These are phyloP conservation scores for Nicotiana obtusifolia DNA, from an alignment of 257 asterid species.

Conservation along the genomic window DNA sequence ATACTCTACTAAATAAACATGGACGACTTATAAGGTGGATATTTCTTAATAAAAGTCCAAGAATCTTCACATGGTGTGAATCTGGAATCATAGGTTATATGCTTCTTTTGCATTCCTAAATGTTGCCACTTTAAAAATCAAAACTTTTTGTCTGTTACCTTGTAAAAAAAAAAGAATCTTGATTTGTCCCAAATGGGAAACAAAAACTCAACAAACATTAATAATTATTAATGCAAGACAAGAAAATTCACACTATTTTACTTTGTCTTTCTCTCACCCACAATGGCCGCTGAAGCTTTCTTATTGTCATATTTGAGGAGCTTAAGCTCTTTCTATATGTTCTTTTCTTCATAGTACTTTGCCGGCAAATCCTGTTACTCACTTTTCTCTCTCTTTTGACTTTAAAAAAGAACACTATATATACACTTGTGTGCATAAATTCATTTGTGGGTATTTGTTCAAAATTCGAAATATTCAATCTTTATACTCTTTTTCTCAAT, in stretches of 20 bases:
- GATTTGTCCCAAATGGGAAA: not conserved
- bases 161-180: not conserved
- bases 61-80: not conserved
- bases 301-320: not conserved
- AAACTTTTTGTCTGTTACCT: not conserved
- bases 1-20: too few species aligned
- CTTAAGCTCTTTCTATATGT: not conserved
- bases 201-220: not conserved
- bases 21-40: too few species aligned
- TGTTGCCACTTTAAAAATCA: not conserved
- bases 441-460: not conserved
- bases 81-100: not conserved
- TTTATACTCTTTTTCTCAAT: conserved; percentile 21
- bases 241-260: not conserved
- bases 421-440: not conserved
- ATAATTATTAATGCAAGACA: not conserved
- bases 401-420: not conserved
- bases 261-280: not conserved
- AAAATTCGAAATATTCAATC: not conserved
- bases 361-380: conserved; percentile 1
- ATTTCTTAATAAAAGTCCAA: not conserved
- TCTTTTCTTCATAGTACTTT: conserved; percentile 4
- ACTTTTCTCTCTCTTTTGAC: not conserved
- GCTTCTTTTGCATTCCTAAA: not conserved
- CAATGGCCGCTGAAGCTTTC: not conserved